Percentiles rank a stretch among this genome's conserved stretches.
Conservation (phyloP, 2,329 filamentous ascomycete genomes). For the Diplocarpon mali region DNA sequence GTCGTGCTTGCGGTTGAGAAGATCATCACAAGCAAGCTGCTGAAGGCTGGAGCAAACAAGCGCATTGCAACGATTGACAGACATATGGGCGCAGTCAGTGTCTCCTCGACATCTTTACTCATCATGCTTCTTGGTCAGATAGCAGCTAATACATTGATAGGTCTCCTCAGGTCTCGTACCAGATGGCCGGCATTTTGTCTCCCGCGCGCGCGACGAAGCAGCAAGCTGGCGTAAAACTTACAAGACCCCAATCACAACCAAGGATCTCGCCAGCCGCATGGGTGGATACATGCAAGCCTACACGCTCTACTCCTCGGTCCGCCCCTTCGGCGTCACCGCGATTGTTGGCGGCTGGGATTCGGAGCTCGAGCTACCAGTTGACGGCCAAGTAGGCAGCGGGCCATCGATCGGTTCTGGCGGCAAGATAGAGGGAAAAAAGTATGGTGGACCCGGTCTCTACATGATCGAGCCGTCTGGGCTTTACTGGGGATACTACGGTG, state of each 20-base stretch:
- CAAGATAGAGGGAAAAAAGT: constrained; percentile 62
- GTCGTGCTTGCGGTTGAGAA: constrained; percentile 96
- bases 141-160: constrained; percentile 35
- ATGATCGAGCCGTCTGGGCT: constrained; percentile 97
- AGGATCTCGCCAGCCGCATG: constrained; percentile 83
- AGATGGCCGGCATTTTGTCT: constrained; percentile 90
- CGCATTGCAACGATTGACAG: constrained; percentile 90
- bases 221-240: constrained; percentile 84
- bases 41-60: constrained; percentile 94
- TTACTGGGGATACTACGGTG: constrained; percentile 99
- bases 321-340: constrained; percentile 91
- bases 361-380: constrained; percentile 72
- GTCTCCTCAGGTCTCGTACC: constrained; percentile 90
- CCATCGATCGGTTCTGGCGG: constrained; percentile 73
- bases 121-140: background rate
- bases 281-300: constrained; percentile 95
- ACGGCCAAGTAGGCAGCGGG: constrained; percentile 79
- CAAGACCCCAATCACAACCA: constrained; percentile 85
- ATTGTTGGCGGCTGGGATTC: constrained; percentile 92
- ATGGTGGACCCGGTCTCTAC: constrained; percentile 88
- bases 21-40: constrained; percentile 86
- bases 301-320: constrained; percentile 92
- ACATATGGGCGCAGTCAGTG: constrained; percentile 80
- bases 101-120: background rate
- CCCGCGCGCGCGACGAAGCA: constrained; percentile 88